These are phyloP conservation scores for Solanum medicagineum DNA, from an alignment of 257 asterid genomes.

Conservation along the genomic window DNA sequence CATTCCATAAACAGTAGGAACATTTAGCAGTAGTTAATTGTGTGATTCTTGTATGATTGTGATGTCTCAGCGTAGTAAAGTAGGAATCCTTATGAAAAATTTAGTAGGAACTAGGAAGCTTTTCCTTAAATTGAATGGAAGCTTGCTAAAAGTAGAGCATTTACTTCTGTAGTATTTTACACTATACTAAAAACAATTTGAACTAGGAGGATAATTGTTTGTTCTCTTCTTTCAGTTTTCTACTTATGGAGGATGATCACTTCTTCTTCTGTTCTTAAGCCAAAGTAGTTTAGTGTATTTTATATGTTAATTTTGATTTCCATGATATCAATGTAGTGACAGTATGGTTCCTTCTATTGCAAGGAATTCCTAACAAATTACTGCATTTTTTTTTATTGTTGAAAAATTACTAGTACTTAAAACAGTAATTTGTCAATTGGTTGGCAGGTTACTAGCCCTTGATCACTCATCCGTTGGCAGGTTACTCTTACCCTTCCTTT, in stretches of 20 bases:
- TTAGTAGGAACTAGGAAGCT: background rate
- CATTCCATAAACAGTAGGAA: too few relatives aligned
- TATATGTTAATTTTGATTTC: background rate
- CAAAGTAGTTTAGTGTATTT: background rate
- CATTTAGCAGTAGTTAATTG: background rate
- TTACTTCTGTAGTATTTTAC: background rate
- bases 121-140: background rate
- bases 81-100: background rate
- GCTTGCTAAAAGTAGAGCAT: background rate
- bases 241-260: background rate
- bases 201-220: background rate
- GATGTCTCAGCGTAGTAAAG: background rate
- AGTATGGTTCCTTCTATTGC: background rate
- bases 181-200: background rate
- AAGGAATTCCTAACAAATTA: background rate
- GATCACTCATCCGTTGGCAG: conserved; percentile 87
- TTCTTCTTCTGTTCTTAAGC: background rate
- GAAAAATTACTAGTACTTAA: background rate
- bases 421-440: conserved; percentile 47
- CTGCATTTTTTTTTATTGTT: background rate
- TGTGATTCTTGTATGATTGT: background rate
- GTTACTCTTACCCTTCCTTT: conserved; percentile 18
- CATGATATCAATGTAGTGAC: background rate
- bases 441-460: conserved; percentile 2
- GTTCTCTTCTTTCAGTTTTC: background rate